Evolutionary conservation across 176 grass and related monocot genomes (phyloP), one percentile per base, ranked within the genome.

Genomic region (Carex pumila): DNA sequence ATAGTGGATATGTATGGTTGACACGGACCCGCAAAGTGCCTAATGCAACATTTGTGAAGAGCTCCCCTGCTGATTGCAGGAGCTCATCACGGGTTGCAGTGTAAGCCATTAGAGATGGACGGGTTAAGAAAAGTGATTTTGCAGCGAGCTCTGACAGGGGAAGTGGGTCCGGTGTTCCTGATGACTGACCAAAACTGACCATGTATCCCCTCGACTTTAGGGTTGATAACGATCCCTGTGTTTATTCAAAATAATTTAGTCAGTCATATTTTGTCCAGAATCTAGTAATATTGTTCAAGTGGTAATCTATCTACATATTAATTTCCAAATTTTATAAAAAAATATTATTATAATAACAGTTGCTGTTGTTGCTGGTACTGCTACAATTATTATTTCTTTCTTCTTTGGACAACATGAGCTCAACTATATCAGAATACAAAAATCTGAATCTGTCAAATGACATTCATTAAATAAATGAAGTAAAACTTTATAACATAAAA

Each of bases 181-280:
- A 94, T 69, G 86, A 86, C 55, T 91, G 92, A 50, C 92, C 90
- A 54, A 89, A 91, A 50, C 74, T 89, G 80, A 94, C 79, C 90
- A 91, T 85, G 65, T 84, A 91, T 22, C 92, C 92, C 19, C 81
- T 78, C 0, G 36, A 21, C 80, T 58, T 85, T 67, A 94, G 77
- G 76, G 87, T 86, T 18, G 86, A 79, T 61, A 94, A 75, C 0
- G 90, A 91, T 34, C 88, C 88, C 88, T 91, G 61, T 79, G 86
- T 22, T 56, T 7, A 77, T 81, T 18, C 68, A 14, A 43, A 25
- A 13, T 29, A 74, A 29, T 25, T 25, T 74, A 74, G 3, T 60
- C 7, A n/a, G 57, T 74, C 19, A 25, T 50, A 74, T 50, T 52
- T 73, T 47, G 43, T 6, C 43, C 45, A 74, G 71, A 50, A n/a